Evolutionary conservation across 2,329 filamentous ascomycete species (phyloP), one percentile per base, ranked within the genome.

Genomic region (Epichloe coenophiala): DNA sequence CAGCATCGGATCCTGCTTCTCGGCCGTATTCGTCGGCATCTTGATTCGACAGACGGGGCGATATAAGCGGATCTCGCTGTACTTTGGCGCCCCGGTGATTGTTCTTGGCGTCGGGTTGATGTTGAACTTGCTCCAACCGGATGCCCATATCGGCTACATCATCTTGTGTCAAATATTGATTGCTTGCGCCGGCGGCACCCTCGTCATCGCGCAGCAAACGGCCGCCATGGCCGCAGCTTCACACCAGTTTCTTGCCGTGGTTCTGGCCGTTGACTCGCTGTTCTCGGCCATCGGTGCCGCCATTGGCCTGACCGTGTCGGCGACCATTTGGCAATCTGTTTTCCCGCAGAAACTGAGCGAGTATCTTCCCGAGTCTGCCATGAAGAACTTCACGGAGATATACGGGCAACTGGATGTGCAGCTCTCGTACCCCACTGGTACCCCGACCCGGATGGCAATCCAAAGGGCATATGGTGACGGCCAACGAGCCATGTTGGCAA

Each of bases 161-260:
- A 62, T 83, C 59, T 74, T 78, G 63, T 78, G 75, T 44, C 78
- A 83, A 59, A 71, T 83, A 46, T 71, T 82, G 52, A 74, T 83
- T 53, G 75, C 78, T 6, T 70, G 78, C 37, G 75, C 73, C 4
- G 78, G 77, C 4, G 78, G 77, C 12, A 70, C 75, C 11, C 67
- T 81, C 5, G 74, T 78, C 52, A 76, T 83, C 45, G 72, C 72
- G 47, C 71, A 77, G 51, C 73, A 83, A 57, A 70, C 82, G 45
- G 75, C 76, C 9, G 72, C 76, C 48, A 78, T 83, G 66, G 75
- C 79, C 1, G 77, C 74, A 2, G 72, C 71, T 3, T 68, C 68
- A 7, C 77, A 81, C 54, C 69, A 78, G 54, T 69, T 80, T 54
- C 69, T 82, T 8, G 76, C 78, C 19, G 72, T 73, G 2, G 70